These are phyloP conservation scores for Nakaseomyces sp. DNA, from an alignment of 1,139 yeast genomes.

Conservation along the genomic window DNA sequence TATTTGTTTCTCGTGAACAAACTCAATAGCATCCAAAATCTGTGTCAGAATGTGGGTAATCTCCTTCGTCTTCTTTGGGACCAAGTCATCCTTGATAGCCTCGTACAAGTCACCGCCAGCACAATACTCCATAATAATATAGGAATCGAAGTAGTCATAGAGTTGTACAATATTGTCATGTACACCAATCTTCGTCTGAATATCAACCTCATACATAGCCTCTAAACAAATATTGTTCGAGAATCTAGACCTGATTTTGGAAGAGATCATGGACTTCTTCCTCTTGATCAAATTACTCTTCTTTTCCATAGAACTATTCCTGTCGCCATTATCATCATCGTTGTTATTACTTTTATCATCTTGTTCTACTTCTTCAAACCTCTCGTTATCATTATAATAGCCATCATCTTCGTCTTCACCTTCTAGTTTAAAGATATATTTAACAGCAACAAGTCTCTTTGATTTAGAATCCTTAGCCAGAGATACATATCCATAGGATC, in stretches of 20 bases:
- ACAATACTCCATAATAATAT: slow-evolving; percentile 78
- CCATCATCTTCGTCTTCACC: slow-evolving; percentile 26
- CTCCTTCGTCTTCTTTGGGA: slow-evolving; percentile 70
- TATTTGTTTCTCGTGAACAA: slow-evolving; percentile 63
- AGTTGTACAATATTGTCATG: slow-evolving; percentile 51
- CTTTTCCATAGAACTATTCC: slow-evolving; percentile 21
- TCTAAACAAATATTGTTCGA: slow-evolving; percentile 44
- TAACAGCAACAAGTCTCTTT: slow-evolving; percentile 66
- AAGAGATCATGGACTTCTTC: slow-evolving; percentile 27
- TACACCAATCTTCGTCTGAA: slow-evolving; percentile 58
- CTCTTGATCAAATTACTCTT: slow-evolving; percentile 17
- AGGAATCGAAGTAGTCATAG: slow-evolving; percentile 71
- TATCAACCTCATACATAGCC: slow-evolving; percentile 70
- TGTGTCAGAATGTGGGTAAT: slow-evolving; percentile 70
- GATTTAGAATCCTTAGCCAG: slow-evolving; percentile 63
- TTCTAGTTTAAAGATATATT: slow-evolving; percentile 49
- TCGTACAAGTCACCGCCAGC: slow-evolving; percentile 90
- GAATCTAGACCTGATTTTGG: slow-evolving; percentile 28
- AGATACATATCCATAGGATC: slow-evolving; percentile 88
- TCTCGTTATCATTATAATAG: slow-evolving; percentile 9
- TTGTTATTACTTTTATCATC: no score
- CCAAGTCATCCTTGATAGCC: slow-evolving; percentile 73
- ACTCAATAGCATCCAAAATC: slow-evolving; percentile 68
- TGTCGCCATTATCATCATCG: no score
- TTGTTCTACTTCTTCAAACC: slow-evolving; percentile 4